These are phyloP conservation scores for Speleostelium caveatum DNA, from an alignment of 78 protist species.

Conservation along the genomic window DNA sequence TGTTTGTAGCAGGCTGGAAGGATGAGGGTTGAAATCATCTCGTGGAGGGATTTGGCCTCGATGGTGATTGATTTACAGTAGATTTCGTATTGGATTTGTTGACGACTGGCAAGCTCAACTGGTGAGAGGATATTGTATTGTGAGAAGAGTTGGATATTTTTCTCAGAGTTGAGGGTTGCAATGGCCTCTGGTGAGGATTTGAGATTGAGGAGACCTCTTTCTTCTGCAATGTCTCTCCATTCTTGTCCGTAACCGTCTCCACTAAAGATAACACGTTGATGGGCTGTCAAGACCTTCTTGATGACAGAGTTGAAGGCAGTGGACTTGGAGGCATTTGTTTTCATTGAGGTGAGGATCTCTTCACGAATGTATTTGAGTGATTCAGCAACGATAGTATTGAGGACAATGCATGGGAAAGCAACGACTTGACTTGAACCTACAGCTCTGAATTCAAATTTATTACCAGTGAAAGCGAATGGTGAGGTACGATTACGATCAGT, in stretches of 20 bases:
- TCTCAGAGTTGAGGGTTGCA: constrained; percentile 38
- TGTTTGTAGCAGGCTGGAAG: constrained; percentile 77
- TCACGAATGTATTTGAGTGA: constrained; percentile 70
- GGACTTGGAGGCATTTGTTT: background rate
- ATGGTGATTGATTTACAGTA: constrained; percentile 82
- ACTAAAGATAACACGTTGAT: constrained; percentile 88
- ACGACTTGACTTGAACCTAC: constrained; percentile 91
- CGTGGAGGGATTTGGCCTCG: constrained; percentile 86
- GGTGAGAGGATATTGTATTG: constrained; percentile 53
- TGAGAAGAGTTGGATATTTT: constrained; percentile 90
- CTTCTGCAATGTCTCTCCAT: constrained; percentile 81
- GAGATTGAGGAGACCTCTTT: constrained; percentile 86
- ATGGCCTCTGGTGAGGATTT: constrained; percentile 83
- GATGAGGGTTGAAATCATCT: constrained; percentile 76
- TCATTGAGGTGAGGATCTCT: constrained; percentile 33
- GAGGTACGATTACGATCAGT: constrained; percentile 97
- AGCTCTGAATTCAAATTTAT: constrained; percentile 94
- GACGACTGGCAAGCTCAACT: constrained; percentile 83
- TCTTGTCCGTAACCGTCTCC: constrained; percentile 93
- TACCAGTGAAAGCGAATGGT: constrained; percentile 96
- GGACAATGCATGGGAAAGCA: constrained; percentile 68
- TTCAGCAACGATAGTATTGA: constrained; percentile 85
- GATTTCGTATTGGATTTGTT: constrained; percentile 59
- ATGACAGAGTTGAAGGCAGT: constrained; percentile 75
- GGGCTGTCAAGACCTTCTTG: constrained; percentile 70